Conservation (phyloP, 345 rosid genomes). For the Salix caprea region DNA sequence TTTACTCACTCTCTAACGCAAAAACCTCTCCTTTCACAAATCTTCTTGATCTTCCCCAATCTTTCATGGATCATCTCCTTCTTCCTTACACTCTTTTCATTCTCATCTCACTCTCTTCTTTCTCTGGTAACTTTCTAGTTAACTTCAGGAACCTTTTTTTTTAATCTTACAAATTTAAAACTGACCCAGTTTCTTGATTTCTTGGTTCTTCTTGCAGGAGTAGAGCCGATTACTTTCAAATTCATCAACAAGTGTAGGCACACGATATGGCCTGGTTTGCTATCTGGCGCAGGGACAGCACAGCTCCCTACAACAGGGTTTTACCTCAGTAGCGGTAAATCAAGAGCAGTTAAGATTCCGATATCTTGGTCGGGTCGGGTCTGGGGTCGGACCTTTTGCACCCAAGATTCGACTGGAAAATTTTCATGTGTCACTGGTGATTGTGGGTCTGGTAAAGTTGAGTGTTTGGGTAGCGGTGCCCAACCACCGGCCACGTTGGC, state of each 20-base stretch:
- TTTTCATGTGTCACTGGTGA: constrained; percentile 63
- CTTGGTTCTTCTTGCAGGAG: constrained; percentile 22
- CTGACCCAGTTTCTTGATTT: background rate
- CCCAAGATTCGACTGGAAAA: constrained; percentile 43
- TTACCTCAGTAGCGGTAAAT: constrained; percentile 50
- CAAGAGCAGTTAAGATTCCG: constrained; percentile 54
- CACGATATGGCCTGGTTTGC: constrained; percentile 80
- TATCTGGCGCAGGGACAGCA: constrained; percentile 68
- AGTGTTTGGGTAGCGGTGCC: constrained; percentile 72
- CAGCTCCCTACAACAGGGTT: constrained; percentile 80
- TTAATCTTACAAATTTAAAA: background rate
- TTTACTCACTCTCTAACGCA: constrained; percentile 3
- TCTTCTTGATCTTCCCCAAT: background rate
- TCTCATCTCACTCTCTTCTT: background rate
- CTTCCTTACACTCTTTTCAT: background rate
- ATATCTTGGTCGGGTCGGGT: constrained; percentile 78
- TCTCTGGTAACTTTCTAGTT: background rate
- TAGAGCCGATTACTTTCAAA: constrained; percentile 55
- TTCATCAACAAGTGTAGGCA: constrained; percentile 66
- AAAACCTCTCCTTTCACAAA: background rate
- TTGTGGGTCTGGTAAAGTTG: constrained; percentile 67
- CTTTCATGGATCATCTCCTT: constrained; percentile 34
- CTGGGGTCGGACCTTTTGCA: constrained; percentile 73
- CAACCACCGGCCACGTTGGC: constrained; percentile 81
- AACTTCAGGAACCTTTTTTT: background rate